phyloP scores from a whole-genome alignment of 352 stramenopile genomes.

The Phytophthora citricola region DNA sequence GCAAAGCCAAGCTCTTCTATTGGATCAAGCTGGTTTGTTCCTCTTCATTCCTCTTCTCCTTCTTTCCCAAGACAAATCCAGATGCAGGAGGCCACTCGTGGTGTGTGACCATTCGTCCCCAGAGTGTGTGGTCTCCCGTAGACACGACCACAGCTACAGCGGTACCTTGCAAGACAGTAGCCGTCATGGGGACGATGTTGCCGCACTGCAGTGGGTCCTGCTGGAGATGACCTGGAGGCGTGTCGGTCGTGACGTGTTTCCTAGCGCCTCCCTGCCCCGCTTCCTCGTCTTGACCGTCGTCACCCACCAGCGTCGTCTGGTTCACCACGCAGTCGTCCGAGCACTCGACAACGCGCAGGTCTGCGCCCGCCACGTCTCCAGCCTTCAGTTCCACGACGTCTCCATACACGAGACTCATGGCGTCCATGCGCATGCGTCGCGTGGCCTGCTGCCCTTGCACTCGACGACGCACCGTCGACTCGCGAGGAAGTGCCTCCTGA shows the following conservation, averaged over 20 bases:
- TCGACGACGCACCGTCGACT: conserved; percentile 87
- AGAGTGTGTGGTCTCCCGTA: conserved; percentile 76
- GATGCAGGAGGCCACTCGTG: conserved; percentile 62
- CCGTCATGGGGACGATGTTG: conserved; percentile 83
- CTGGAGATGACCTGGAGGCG: conserved; percentile 29
- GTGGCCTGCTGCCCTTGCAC: conserved; percentile 45
- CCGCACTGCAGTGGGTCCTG: conserved; percentile 47
- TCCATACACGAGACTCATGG: conserved; percentile 88
- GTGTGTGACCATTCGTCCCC: conserved; percentile 64
- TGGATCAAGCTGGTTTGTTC: conserved; percentile 45
- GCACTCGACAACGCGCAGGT: conserved; percentile 85
- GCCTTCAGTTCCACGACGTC: conserved; percentile 93
- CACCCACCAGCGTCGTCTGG: conserved; percentile 53
- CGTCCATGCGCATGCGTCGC: conserved; percentile 91
- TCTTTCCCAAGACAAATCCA: conserved; percentile 17
- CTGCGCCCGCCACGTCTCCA: conserved; percentile 91
- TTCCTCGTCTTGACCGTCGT: conserved; percentile 37
- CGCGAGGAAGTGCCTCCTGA: conserved; percentile 81
- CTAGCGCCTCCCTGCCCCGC: conserved; percentile 24
- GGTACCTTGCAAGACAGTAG: conserved; percentile 53
- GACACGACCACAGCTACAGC: conserved; percentile 75
- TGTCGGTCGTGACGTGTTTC: conserved; percentile 45
- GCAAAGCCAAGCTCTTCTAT: conserved; percentile 11
- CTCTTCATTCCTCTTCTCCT: conserved; percentile 23
- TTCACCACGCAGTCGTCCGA: conserved; percentile 81